phyloP scores from a whole-genome alignment of 305 asterid species.

The Rubia peregrina region DNA sequence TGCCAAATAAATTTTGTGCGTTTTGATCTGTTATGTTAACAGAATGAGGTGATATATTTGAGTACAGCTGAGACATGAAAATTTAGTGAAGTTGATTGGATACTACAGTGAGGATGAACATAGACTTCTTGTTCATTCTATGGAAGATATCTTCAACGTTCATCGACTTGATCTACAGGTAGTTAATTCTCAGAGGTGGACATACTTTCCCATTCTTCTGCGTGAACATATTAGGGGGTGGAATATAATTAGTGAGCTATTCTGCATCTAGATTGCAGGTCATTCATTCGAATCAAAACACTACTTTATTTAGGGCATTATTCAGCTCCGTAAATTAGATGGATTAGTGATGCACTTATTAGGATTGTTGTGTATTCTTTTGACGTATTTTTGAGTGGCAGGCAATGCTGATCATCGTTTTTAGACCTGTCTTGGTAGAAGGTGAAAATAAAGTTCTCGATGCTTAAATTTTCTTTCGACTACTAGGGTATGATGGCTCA shows the following conservation, averaged over 20 bases:
- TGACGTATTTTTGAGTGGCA: not conserved
- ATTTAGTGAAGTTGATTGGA: too few relatives aligned
- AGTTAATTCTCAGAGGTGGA: conserved; percentile 8
- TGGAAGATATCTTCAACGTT: conserved; percentile 88
- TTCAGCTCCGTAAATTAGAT: not conserved
- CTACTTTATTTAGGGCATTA: not conserved
- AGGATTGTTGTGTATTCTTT: not conserved
- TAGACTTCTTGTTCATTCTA: conserved; percentile 34
- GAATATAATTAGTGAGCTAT: not conserved
- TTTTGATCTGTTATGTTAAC: too few relatives aligned
- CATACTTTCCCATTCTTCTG: not conserved
- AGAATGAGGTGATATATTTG: too few relatives aligned
- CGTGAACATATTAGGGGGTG: not conserved
- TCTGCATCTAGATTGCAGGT: not conserved
- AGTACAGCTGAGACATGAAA: too few relatives aligned
- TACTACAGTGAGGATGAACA: too few relatives aligned
- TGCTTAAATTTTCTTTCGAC: not conserved
- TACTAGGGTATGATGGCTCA: not conserved
- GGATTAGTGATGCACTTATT: not conserved
- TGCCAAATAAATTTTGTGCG: too few relatives aligned
- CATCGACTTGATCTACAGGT: conserved; percentile 86
- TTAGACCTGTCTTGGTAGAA: not conserved
- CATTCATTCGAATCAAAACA: not conserved
- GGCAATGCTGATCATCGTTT: not conserved
- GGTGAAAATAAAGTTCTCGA: not conserved